These are phyloP conservation scores for Cyberlindnera euphorbiae DNA, from an alignment of 805 yeast genomes.

Conservation along the genomic window DNA sequence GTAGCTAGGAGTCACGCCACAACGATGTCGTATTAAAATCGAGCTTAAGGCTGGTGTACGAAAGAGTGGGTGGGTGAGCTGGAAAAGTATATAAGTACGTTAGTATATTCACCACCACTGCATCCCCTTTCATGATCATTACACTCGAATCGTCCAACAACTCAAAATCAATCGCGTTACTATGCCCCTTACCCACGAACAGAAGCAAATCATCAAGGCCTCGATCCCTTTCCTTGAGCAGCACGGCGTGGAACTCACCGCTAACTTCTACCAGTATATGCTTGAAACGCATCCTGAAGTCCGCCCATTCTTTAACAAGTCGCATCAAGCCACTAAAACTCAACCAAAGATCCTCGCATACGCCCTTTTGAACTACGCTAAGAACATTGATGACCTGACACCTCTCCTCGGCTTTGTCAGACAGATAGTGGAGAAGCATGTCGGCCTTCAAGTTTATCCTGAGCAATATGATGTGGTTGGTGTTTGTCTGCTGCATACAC, in stretches of 20 bases:
- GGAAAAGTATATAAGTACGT: too few species aligned
- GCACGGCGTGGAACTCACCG: slow-evolving; percentile 51
- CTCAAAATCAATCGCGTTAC: too few species aligned
- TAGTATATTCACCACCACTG: too few species aligned
- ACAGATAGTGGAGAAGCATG: slow-evolving; percentile 61
- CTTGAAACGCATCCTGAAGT: slow-evolving; percentile 48
- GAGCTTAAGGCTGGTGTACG: too few species aligned
- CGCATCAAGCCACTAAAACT: slow-evolving; percentile 47
- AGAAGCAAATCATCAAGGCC: slow-evolving; percentile 36
- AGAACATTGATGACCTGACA: slow-evolving; percentile 53
- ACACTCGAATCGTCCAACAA: too few species aligned
- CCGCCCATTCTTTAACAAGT: slow-evolving; percentile 53
- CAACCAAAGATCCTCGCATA: slow-evolving; percentile 66
- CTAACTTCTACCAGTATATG: slow-evolving; percentile 52
- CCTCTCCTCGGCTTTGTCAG: slow-evolving; percentile 50
- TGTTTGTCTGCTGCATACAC: slow-evolving; percentile 45
- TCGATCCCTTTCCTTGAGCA: slow-evolving; percentile 53
- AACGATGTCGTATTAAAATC: too few species aligned
- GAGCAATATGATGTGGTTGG: slow-evolving; percentile 70
- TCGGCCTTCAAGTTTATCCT: slow-evolving; percentile 55
- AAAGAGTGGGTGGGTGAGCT: too few species aligned
- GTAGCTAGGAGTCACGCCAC: too few species aligned
- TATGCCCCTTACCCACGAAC: slow-evolving; percentile 22
- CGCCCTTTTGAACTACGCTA: slow-evolving; percentile 57
- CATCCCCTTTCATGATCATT: too few species aligned